A percentile compares a stretch with the other conserved stretches of the same genome.
These are phyloP conservation scores for Neopestalotiopsis sp. DNA, from an alignment of 2,329 filamentous ascomycete species.

Conservation along the genomic window DNA sequence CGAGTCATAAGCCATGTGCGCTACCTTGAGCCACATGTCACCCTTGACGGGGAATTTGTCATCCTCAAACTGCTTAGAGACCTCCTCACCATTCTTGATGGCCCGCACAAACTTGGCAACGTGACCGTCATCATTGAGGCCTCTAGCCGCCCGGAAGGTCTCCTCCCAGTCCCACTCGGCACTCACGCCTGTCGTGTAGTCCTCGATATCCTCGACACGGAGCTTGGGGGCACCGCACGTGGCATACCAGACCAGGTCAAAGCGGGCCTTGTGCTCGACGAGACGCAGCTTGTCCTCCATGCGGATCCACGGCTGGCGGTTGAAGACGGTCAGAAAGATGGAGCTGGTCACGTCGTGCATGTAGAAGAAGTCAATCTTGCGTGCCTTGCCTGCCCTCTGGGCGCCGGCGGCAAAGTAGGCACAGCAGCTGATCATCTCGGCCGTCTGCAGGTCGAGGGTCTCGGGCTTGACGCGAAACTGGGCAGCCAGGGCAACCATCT, in stretches of 20 bases:
- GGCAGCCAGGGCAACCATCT: conserved; percentile 61
- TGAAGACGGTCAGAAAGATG: conserved; percentile 38
- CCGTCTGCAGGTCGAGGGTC: conserved; percentile 38
- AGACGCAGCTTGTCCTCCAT: conserved; percentile 57
- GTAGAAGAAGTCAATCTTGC: conserved; percentile 71
- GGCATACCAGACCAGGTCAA: conserved; percentile 69
- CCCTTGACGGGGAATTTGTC: conserved; percentile 28
- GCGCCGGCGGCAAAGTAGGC: conserved; percentile 39
- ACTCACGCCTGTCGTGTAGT: conserved; percentile 26
- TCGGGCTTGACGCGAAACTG: conserved; percentile 50
- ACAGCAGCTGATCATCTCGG: conserved; percentile 33
- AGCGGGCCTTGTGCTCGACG: conserved; percentile 69
- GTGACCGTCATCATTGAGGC: conserved; percentile 41
- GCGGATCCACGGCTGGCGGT: conserved; percentile 37
- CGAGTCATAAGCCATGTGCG: conserved; percentile 28
- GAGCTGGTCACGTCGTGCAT: conserved; percentile 41
- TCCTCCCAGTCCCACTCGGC: conserved; percentile 32
- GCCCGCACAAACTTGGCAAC: conserved; percentile 41
- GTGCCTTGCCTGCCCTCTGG: conserved; percentile 59
- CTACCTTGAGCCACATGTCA: conserved; percentile 33
- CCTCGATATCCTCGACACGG: conserved; percentile 24
- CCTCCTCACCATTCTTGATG: conserved; percentile 37
- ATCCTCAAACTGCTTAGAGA: conserved; percentile 24
- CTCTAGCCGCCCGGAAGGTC: conserved; percentile 31
- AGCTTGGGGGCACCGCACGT: conserved; percentile 55